Base-by-base conservation (phyloP, 169 alveolate species). In the Plasmodium falciparum region DNA sequence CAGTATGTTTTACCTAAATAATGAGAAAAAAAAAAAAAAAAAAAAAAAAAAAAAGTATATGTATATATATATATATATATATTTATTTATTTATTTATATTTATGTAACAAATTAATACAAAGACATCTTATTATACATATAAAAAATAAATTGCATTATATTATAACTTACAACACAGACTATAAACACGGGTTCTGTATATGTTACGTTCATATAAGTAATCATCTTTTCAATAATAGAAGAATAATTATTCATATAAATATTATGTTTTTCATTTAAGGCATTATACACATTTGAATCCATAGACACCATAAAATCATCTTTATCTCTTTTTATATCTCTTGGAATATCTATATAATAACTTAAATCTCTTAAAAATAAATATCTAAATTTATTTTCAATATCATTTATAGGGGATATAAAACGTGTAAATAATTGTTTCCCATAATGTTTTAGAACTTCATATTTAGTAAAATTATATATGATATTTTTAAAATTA, bases 311-410 rank as follows among this genome's bases (percentile, higher is more conserved):
- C 45, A 45, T 50, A 78, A 78, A 49, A 49, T 45, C 8, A 22
- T 78, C 39, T 12, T 78, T 43, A 33, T 43, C 54, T 33, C 50
- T 78, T 50, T 8, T 78, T 78, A 78, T 26, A 29, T 54, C 24
- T 20, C 24, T 78, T 17, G 89, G 63, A 58, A 78, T 78, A 58
- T 78, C 49, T 69, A 78, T 69, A 65, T 78, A 78, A 70, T 78
- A 39, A 9, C 78, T 65, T 52, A 78, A 70, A 58, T 67, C 75
- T 11, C 20, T 66, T 78, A 78, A 78, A 66, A 78, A 78, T 22
- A 78, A 45, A 66, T 65, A 47, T 43, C 61, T 73, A 65, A 78
- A 78, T 39, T 78, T 78, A 43, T 47, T 45, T 43, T 78, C 56
- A 59, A 78, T 78, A 65, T 78, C 89, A 26, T 15, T 12, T 49